phyloP scores from a whole-genome alignment of 1,284 basidiomycete genomes.

The Gymnopus androsaceus region DNA sequence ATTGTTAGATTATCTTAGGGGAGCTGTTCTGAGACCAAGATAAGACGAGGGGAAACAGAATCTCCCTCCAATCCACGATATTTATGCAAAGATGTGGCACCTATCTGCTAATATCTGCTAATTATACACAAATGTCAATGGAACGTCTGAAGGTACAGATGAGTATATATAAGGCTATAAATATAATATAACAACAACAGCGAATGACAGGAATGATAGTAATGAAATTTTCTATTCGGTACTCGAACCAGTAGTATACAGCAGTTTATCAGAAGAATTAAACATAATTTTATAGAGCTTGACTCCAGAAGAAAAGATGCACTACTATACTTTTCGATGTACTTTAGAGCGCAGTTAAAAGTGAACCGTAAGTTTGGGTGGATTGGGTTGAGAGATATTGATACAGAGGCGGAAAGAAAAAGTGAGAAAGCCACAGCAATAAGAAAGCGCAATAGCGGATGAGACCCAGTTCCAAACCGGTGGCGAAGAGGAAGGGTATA shows the following conservation, averaged over 20 bases:
- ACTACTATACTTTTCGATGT: constrained; percentile 1
- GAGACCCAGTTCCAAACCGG: background rate
- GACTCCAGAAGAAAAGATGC: too few species aligned
- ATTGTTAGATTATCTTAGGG: too few species aligned
- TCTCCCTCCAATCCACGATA: too few species aligned
- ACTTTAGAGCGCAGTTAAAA: background rate
- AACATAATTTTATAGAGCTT: background rate
- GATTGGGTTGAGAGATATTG: background rate
- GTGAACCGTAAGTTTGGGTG: background rate
- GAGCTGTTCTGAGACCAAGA: too few species aligned
- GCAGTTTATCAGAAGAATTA: background rate
- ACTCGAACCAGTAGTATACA: background rate
- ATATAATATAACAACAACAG: too few species aligned
- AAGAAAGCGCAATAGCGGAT: background rate
- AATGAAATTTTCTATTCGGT: background rate
- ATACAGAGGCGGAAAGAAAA: background rate
- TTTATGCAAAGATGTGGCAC: too few species aligned
- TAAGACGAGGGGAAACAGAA: too few species aligned
- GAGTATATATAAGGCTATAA: too few species aligned
- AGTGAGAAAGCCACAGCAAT: background rate
- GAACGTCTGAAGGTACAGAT: too few species aligned
- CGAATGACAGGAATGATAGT: too few species aligned
- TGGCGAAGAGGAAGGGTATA: background rate
- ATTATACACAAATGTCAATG: too few species aligned
- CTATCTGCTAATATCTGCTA: too few species aligned